Percentiles rank a stretch among this genome's conserved stretches.
Conservation (phyloP, 257 asterid species). For the Coffea canephora region DNA sequence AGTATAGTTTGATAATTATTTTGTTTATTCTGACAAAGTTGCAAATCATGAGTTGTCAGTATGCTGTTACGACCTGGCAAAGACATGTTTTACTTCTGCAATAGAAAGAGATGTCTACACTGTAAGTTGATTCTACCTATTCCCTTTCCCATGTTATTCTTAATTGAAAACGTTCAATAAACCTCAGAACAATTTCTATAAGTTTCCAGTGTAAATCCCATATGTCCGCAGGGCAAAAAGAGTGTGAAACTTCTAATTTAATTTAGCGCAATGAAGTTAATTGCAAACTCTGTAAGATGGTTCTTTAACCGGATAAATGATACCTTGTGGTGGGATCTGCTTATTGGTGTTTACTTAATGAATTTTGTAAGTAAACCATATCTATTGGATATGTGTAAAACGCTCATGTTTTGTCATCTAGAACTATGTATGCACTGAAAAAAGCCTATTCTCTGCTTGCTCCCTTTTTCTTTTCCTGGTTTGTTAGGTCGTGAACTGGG, state of each 20-base stretch:
- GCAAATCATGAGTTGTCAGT: conserved; percentile 18
- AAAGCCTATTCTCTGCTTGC: not conserved
- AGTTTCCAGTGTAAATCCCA: not conserved
- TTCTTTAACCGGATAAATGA: not conserved
- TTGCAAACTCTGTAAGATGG: not conserved
- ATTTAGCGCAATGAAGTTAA: not conserved
- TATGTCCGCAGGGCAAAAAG: not conserved
- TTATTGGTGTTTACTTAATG: not conserved
- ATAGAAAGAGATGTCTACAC: conserved; percentile 80
- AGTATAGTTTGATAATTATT: too few relatives aligned
- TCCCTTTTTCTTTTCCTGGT: not conserved
- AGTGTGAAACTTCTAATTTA: not conserved
- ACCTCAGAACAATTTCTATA: not conserved
- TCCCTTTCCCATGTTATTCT: not conserved
- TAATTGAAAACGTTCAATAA: not conserved
- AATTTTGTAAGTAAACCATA: not conserved
- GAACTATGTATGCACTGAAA: not conserved
- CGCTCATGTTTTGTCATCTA: not conserved
- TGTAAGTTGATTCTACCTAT: conserved; percentile 34
- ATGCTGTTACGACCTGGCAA: conserved; percentile 63
- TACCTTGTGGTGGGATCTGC: not conserved
- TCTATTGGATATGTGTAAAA: not conserved
- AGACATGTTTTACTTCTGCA: conserved; percentile 78
- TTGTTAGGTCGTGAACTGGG: too few relatives aligned
- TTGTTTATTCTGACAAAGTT: not conserved